These are phyloP conservation scores for Deakozyma indianensis DNA, from an alignment of 805 yeast genomes.

Conservation along the genomic window DNA sequence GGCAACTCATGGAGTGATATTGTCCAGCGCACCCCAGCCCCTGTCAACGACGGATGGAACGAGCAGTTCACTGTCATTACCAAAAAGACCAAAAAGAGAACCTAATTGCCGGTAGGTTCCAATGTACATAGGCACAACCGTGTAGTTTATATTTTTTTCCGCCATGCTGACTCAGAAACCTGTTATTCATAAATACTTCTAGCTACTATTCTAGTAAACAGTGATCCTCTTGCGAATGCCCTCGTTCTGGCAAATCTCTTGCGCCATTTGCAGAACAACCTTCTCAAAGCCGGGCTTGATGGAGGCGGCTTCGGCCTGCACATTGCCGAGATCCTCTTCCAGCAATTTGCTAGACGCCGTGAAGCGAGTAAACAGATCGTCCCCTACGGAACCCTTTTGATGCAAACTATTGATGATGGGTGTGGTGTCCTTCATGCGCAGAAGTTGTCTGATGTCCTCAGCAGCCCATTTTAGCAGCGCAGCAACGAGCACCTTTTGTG, in stretches of 20 bases:
- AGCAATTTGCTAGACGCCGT: slow-evolving; percentile 63
- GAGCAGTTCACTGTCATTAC: slow-evolving; percentile 7
- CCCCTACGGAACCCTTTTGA: slow-evolving; percentile 84
- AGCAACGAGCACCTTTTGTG: slow-evolving; percentile 63
- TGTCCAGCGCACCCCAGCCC: neutral
- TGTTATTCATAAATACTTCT: too few species aligned
- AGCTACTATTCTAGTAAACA: too few species aligned
- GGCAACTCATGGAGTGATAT: slow-evolving; percentile 66
- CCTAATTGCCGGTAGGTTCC: slow-evolving; percentile 1
- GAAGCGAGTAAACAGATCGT: slow-evolving; percentile 69
- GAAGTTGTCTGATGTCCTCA: slow-evolving; percentile 72
- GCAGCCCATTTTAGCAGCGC: slow-evolving; percentile 61
- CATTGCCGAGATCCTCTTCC: slow-evolving; percentile 66
- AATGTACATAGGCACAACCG: too few species aligned
- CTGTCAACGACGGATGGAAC: slow-evolving; percentile 6
- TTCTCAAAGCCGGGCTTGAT: slow-evolving; percentile 72
- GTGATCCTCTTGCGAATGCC: slow-evolving; percentile 78
- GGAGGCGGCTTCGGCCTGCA: slow-evolving; percentile 59
- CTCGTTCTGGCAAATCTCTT: slow-evolving; percentile 84
- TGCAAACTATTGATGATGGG: slow-evolving; percentile 56
- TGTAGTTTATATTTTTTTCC: too few species aligned
- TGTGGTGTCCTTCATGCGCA: slow-evolving; percentile 69
- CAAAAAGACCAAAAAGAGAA: slow-evolving; percentile 1
- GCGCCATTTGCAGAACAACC: slow-evolving; percentile 59
- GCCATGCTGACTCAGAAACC: too few species aligned